A percentile compares a stretch with the other conserved stretches of the same genome.
These are phyloP conservation scores for Pterocarpus macrocarpus DNA, from an alignment of 306 rosid genomes.

Conservation along the genomic window DNA sequence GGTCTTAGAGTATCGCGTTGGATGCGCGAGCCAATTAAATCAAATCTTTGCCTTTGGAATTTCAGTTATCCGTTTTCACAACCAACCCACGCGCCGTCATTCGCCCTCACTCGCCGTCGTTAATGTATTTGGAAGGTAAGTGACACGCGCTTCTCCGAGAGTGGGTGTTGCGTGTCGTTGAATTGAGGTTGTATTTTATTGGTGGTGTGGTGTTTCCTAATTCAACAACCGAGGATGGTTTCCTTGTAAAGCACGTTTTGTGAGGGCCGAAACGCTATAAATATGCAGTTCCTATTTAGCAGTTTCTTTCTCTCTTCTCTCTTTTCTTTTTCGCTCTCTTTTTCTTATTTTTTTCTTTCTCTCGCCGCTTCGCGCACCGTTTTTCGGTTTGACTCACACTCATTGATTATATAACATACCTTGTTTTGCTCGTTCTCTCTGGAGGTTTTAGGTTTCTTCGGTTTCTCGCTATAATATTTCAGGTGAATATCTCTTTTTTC, in stretches of 20 bases:
- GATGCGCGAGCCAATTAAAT: constrained; percentile 31
- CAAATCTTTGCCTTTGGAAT: constrained; percentile 3
- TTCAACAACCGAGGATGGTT: constrained; percentile 53
- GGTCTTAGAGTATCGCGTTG: background rate
- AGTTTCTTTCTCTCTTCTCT: constrained; percentile 18
- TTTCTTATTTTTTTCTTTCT: background rate
- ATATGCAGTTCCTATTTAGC: constrained; percentile 34
- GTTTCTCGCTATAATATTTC: background rate
- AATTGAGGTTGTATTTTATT: background rate
- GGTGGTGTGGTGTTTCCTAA: constrained; percentile 48
- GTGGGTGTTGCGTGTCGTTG: background rate
- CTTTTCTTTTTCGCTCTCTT: background rate
- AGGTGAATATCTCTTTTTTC: constrained; percentile 24
- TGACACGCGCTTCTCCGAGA: background rate
- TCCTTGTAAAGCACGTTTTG: constrained; percentile 55
- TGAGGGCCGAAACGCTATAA: constrained; percentile 56
- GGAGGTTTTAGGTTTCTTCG: constrained; percentile 12
- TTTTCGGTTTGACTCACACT: background rate
- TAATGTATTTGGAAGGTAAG: background rate
- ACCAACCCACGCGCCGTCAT: constrained; percentile 33
- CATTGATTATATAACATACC: too few species aligned
- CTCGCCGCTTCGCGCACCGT: constrained; percentile 20
- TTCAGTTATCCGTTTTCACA: background rate
- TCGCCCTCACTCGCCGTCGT: background rate
- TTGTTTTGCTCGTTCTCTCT: background rate